Evolutionary conservation across 441 rosid species (phyloP).

Genomic region (Pelargonium citronellum): DNA sequence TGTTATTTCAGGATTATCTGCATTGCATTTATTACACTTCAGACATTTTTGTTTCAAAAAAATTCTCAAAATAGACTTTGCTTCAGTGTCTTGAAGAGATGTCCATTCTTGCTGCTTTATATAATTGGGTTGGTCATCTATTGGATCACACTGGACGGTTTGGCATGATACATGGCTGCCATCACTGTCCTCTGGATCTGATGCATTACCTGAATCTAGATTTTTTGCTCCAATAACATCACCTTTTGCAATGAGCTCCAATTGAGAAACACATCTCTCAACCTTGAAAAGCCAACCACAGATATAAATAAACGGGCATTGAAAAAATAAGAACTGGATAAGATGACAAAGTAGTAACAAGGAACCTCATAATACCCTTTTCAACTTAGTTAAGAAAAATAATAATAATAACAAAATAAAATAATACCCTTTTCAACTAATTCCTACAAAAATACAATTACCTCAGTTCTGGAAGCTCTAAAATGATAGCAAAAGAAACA

Average conservation of each 20-base stretch:
- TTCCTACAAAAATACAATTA: constrained; percentile 23
- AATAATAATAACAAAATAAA: too few species aligned
- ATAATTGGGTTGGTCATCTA: constrained; percentile 25
- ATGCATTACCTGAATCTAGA: constrained; percentile 35
- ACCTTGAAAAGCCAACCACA: constrained; percentile 36
- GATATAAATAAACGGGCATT: too few species aligned
- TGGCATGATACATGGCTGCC: constrained; percentile 31
- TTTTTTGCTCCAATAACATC: constrained; percentile 68
- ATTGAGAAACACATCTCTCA: constrained; percentile 46
- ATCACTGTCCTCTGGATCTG: constrained; percentile 35
- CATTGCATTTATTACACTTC: constrained; percentile 46
- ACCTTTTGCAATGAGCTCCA: constrained; percentile 74
- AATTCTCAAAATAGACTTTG: constrained; percentile 44
- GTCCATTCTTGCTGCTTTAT: constrained; percentile 55
- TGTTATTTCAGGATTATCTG: constrained; percentile 37
- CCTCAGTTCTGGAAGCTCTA: constrained; percentile 36
- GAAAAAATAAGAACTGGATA: too few species aligned
- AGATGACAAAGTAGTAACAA: too few species aligned
- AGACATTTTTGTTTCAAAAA: constrained; percentile 34
- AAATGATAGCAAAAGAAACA: constrained; percentile 74
- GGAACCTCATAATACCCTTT: too few species aligned
- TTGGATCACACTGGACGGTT: constrained; percentile 16
- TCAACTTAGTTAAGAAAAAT: too few species aligned
- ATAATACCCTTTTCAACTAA: too few species aligned
- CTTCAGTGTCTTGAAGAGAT: constrained; percentile 77